A percentile compares a stretch with the other conserved stretches of the same genome.
Evolutionary conservation across 2,329 filamentous ascomycete species (phyloP).

Genomic region (Trichoderma sp.): DNA sequence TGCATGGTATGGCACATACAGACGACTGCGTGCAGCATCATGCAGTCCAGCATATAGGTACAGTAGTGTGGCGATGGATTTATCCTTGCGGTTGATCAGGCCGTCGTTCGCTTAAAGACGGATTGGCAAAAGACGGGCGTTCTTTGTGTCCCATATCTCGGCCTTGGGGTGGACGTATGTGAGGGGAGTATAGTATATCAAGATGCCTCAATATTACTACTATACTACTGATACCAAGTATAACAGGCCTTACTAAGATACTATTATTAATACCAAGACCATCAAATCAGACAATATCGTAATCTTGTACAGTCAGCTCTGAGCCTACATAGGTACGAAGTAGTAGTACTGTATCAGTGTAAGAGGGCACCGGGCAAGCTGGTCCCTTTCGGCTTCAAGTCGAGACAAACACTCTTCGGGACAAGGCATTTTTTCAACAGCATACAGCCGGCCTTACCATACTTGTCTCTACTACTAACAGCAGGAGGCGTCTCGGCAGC

Average conservation of each 20-base stretch:
- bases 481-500: not conserved
- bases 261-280: not conserved
- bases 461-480: not conserved
- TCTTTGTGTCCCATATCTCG: not conserved
- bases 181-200: not conserved
- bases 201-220: not conserved
- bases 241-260: not conserved
- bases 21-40: not conserved
- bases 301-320: not conserved
- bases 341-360: not conserved
- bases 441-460: not conserved
- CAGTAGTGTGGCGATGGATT: not conserved
- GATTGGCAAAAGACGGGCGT: not conserved
- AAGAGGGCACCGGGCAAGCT: not conserved
- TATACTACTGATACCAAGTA: not conserved
- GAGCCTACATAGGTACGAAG: not conserved
- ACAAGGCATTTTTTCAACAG: not conserved
- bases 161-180: not conserved
- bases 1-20: not conserved
- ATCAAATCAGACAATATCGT: too few species aligned
- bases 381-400: not conserved
- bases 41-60: too few species aligned
- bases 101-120: not conserved
- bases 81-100: constrained; percentile 10
- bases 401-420: not conserved